phyloP scores from a whole-genome alignment of 2,329 filamentous ascomycete species.

The Raffaelea albimanens region DNA sequence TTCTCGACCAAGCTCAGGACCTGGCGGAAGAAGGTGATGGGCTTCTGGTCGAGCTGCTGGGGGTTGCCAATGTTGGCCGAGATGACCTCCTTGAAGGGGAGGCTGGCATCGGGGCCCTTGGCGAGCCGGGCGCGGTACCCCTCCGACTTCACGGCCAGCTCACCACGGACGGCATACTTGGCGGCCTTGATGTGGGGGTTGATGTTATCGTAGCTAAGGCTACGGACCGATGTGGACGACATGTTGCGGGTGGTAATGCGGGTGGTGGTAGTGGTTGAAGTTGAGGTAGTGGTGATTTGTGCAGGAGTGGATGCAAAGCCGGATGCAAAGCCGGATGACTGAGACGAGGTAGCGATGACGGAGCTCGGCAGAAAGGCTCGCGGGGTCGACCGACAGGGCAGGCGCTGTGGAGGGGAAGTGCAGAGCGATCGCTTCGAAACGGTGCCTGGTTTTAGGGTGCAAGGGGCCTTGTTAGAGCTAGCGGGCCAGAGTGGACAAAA shows the following conservation, averaged over 20 bases:
- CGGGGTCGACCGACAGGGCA: not conserved
- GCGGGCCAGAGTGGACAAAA: too few species aligned
- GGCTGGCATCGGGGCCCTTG: conserved; percentile 28
- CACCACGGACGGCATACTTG: conserved; percentile 93
- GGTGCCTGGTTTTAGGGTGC: not conserved
- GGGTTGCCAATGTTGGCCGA: conserved; percentile 98
- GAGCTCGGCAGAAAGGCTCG: not conserved
- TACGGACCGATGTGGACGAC: conserved; percentile 19
- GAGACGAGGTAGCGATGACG: not conserved
- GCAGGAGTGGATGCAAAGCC: not conserved
- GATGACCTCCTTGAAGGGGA: conserved; percentile 87
- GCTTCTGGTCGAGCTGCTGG: conserved; percentile 97
- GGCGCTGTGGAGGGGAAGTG: not conserved
- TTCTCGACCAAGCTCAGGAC: conserved; percentile 90
- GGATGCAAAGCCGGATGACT: too few species aligned
- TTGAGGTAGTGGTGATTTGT: not conserved
- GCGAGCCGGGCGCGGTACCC: conserved; percentile 70
- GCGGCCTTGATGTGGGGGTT: conserved; percentile 81
- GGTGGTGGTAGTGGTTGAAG: not conserved
- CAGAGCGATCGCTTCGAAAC: not conserved
- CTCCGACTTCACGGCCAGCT: conserved; percentile 89
- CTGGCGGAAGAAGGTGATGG: conserved; percentile 97
- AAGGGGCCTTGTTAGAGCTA: too few species aligned
- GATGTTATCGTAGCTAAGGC: conserved; percentile 75
- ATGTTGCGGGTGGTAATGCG: not conserved